These are phyloP conservation scores for Rosa lucieae DNA, from an alignment of 306 rosid genomes.

Conservation along the genomic window DNA sequence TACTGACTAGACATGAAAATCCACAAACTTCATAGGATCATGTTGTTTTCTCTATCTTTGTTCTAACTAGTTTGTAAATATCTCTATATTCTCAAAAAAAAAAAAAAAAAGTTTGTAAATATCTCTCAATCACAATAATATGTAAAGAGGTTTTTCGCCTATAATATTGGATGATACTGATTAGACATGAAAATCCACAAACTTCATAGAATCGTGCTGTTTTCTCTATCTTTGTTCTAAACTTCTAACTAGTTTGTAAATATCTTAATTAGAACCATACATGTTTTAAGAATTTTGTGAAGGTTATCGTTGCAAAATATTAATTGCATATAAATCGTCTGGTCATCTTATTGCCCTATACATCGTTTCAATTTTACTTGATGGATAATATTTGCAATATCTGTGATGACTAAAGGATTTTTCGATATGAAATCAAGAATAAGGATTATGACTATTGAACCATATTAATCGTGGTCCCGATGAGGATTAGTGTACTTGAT, in stretches of 20 bases:
- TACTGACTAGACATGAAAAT: conserved; percentile 10
- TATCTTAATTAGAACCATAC: neutral
- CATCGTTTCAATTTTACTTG: too few species aligned
- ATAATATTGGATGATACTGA: conserved; percentile 16
- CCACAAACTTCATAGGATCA: neutral
- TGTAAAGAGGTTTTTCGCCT: too few species aligned
- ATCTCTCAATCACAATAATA: too few species aligned
- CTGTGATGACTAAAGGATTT: too few species aligned
- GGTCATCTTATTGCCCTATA: too few species aligned
- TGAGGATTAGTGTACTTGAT: neutral
- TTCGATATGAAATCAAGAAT: neutral
- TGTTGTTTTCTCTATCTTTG: neutral
- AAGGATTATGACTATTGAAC: neutral
- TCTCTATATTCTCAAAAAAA: too few species aligned
- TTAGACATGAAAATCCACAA: conserved; percentile 15
- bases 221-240: neutral
- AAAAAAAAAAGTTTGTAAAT: too few species aligned
- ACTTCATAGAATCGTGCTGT: neutral
- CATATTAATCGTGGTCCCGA: neutral
- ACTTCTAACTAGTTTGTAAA: too few species aligned
- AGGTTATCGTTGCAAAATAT: too few species aligned
- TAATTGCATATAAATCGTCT: too few species aligned
- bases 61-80: too few species aligned
- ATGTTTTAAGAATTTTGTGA: neutral
- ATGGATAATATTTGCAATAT: too few species aligned